Conservation (phyloP, 164 flowering plant genomes). For the Kalanchoe fedtschenkoi region DNA sequence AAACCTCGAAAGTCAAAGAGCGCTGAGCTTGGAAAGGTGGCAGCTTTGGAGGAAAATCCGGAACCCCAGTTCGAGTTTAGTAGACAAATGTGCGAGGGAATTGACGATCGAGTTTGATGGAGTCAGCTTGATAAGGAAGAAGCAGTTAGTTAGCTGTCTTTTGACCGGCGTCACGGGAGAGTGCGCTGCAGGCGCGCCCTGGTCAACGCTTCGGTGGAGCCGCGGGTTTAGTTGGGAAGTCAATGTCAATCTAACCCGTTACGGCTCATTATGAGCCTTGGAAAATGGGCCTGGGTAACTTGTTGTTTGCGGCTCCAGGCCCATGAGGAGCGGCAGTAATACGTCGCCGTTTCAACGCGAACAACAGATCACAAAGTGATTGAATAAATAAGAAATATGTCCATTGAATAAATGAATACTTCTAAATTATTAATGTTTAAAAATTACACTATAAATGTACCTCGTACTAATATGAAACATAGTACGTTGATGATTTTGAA, state of each 20-base stretch:
- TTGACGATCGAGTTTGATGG: neutral
- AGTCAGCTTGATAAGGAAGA: neutral
- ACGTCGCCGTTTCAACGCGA: too few species aligned
- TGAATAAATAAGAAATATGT: too few species aligned
- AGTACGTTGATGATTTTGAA: slow-evolving; percentile 56
- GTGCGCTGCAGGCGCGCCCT: neutral
- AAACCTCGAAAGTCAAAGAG: neutral
- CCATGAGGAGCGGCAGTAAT: too few species aligned
- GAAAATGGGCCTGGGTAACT: too few species aligned
- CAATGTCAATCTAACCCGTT: neutral
- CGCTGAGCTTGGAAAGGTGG: neutral
- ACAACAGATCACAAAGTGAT: too few species aligned
- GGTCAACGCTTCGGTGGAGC: neutral
- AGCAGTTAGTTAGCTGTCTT: neutral
- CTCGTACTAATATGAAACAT: slow-evolving; percentile 16
- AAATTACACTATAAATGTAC: neutral
- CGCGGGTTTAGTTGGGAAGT: neutral
- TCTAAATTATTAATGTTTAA: too few species aligned
- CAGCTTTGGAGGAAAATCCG: neutral
- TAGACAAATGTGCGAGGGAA: neutral
- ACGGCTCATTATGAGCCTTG: too few species aligned
- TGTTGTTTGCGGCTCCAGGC: too few species aligned
- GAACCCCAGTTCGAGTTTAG: neutral
- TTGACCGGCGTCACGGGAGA: neutral
- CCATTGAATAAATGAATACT: too few species aligned